These are phyloP conservation scores for Suhomyces yuchorum DNA, from an alignment of 1,139 yeast genomes.

Conservation along the genomic window DNA sequence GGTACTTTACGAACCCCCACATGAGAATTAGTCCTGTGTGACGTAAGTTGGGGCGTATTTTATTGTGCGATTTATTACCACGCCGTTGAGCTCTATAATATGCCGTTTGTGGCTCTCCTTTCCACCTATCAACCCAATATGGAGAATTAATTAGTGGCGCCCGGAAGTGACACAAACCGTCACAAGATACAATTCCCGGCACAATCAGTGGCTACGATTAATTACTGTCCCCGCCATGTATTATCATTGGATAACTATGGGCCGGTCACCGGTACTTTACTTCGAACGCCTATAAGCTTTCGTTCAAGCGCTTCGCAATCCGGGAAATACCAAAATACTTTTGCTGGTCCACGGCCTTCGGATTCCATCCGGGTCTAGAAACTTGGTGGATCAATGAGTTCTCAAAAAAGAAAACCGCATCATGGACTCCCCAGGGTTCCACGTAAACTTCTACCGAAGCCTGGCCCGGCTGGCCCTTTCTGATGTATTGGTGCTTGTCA, in stretches of 20 bases:
- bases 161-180: not conserved
- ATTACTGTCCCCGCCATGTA: not conserved
- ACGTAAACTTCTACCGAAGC: conserved; percentile 28
- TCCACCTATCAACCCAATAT: not conserved
- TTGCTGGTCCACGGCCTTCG: conserved; percentile 13
- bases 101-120: not conserved
- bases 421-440: conserved; percentile 52
- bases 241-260: no score
- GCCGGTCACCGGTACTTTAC: no score
- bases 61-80: not conserved
- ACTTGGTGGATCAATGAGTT: conserved; percentile 16
- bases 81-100: not conserved
- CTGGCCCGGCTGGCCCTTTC: conserved; percentile 16
- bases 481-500: conserved; percentile 22
- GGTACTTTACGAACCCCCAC: not conserved
- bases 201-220: not conserved
- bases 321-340: conserved; percentile 33
- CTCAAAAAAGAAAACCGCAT: conserved; percentile 39
- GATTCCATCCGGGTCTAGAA: conserved; percentile 8
- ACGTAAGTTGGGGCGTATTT: not conserved
- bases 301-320: conserved; percentile 32
- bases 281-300: conserved; percentile 12
- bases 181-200: not conserved
- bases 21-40: not conserved
- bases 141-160: not conserved